phyloP scores from a whole-genome alignment of 2,329 filamentous ascomycete genomes.

The Xylariaceae sp. region DNA sequence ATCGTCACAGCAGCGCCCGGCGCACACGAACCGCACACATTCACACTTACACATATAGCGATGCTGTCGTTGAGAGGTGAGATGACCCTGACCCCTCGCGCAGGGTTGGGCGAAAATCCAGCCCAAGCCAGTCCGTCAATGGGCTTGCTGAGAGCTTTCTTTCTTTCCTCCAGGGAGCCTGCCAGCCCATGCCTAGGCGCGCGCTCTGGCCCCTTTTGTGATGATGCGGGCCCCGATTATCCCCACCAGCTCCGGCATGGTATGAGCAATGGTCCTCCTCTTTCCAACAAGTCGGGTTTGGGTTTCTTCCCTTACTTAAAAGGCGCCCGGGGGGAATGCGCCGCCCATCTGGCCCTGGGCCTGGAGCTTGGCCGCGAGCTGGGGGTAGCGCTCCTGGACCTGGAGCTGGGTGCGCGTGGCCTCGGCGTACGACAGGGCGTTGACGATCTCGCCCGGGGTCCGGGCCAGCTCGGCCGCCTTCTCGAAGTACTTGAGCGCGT shows the following conservation, averaged over 20 bases:
- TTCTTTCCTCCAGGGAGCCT: not conserved
- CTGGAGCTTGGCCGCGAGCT: conserved; percentile 65
- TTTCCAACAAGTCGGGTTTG: too few species aligned
- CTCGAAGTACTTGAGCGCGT: conserved; percentile 95
- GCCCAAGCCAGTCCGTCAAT: too few species aligned
- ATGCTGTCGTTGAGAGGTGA: too few species aligned
- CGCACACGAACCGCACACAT: not conserved
- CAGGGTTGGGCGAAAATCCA: too few species aligned
- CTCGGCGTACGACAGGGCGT: conserved; percentile 93
- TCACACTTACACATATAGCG: too few species aligned
- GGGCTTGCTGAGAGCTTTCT: not conserved
- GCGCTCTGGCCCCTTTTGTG: not conserved
- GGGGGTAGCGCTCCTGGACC: conserved; percentile 79
- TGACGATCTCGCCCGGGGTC: conserved; percentile 92
- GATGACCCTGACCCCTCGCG: too few species aligned
- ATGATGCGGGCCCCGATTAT: not conserved
- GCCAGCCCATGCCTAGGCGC: not conserved
- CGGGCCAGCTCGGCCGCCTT: conserved; percentile 88
- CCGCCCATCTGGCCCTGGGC: conserved; percentile 35
- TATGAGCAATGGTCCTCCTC: too few species aligned
- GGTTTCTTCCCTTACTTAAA: conserved; percentile 11
- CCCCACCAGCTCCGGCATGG: not conserved
- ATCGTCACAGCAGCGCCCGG: conserved; percentile 1
- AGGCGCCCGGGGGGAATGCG: conserved; percentile 17
- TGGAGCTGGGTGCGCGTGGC: conserved; percentile 93